A percentile compares a stretch with the other conserved stretches of the same genome.
These are phyloP conservation scores for Volvariella surrecta DNA, from an alignment of 1,284 basidiomycete species.

Conservation along the genomic window DNA sequence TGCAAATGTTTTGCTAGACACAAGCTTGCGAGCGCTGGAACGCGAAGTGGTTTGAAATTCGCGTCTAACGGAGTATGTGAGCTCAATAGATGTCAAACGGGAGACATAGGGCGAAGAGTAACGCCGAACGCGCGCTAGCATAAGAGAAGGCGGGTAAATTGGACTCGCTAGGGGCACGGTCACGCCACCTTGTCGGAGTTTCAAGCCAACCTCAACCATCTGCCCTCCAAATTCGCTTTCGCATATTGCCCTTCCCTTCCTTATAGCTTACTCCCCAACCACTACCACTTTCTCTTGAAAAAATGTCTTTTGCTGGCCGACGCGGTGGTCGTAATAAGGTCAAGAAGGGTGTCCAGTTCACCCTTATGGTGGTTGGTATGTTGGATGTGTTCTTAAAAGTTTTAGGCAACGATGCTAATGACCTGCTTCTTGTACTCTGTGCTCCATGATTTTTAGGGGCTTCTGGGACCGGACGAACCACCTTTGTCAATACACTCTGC, in stretches of 20 bases:
- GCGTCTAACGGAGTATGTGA: no score
- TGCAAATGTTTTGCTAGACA: conserved; percentile 27
- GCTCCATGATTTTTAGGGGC: conserved; percentile 52
- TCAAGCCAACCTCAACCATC: conserved; percentile 5
- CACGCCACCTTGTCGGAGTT: conserved; percentile 10
- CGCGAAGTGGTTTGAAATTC: no score
- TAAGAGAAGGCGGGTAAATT: conserved; percentile 5
- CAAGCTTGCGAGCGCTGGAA: no score
- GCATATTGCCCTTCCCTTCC: conserved; percentile 3
- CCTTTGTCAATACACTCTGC: conserved; percentile 97
- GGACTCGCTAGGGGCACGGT: conserved; percentile 1
- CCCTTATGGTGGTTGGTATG: conserved; percentile 89
- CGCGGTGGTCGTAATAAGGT: conserved; percentile 84
- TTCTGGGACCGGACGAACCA: conserved; percentile 93
- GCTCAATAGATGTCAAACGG: no score
- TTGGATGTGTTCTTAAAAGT: conserved; percentile 13
- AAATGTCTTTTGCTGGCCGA: conserved; percentile 78
- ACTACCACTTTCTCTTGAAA: conserved; percentile 17
- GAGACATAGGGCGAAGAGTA: no score
- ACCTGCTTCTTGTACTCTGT: conserved; percentile 11
- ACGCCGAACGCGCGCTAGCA: neutral
- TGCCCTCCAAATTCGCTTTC: conserved; percentile 3
- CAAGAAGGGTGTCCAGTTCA: conserved; percentile 97
- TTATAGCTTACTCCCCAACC: conserved; percentile 1
- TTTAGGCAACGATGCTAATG: no score